Conservation (phyloP, 179 eudicot genomes). For the Pouteria campechiana region DNA sequence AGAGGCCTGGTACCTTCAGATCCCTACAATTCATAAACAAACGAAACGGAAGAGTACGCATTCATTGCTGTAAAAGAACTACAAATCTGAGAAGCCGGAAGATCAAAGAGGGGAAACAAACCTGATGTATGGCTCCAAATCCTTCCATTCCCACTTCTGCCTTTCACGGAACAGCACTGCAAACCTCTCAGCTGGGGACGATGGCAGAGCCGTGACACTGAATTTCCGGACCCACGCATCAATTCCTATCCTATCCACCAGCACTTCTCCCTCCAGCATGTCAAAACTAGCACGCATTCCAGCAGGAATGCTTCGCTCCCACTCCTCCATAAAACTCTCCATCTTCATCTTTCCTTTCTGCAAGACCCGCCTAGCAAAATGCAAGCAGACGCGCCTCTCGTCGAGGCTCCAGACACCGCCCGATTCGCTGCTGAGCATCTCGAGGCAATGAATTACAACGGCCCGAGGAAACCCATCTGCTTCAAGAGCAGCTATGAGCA, state of each 20-base stretch:
- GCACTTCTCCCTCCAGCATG: constrained; percentile 80
- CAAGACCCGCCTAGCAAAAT: constrained; percentile 62
- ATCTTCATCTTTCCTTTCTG: constrained; percentile 49
- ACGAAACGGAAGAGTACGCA: neutral
- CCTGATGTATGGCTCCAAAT: constrained; percentile 87
- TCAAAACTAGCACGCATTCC: constrained; percentile 57
- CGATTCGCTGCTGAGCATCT: constrained; percentile 31
- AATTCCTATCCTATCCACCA: constrained; percentile 68
- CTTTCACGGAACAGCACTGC: constrained; percentile 57
- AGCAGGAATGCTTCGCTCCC: constrained; percentile 53
- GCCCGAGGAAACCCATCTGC: constrained; percentile 55
- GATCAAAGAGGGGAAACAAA: neutral
- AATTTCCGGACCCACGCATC: constrained; percentile 62
- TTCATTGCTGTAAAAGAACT: neutral
- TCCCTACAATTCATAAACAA: constrained; percentile 36
- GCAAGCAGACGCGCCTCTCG: constrained; percentile 59
- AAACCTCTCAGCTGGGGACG: constrained; percentile 69
- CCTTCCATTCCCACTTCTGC: constrained; percentile 91
- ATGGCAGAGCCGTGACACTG: constrained; percentile 72
- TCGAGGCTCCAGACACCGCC: constrained; percentile 48
- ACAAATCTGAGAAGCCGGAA: neutral
- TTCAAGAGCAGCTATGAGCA: constrained; percentile 37
- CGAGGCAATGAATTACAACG: constrained; percentile 60
- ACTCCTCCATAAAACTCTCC: constrained; percentile 59
- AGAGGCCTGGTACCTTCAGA: constrained; percentile 80